A percentile compares a stretch with the other conserved stretches of the same genome.
Evolutionary conservation across 331 rosid genomes (phyloP).

Genomic region (Rhamnella rubrinervis): DNA sequence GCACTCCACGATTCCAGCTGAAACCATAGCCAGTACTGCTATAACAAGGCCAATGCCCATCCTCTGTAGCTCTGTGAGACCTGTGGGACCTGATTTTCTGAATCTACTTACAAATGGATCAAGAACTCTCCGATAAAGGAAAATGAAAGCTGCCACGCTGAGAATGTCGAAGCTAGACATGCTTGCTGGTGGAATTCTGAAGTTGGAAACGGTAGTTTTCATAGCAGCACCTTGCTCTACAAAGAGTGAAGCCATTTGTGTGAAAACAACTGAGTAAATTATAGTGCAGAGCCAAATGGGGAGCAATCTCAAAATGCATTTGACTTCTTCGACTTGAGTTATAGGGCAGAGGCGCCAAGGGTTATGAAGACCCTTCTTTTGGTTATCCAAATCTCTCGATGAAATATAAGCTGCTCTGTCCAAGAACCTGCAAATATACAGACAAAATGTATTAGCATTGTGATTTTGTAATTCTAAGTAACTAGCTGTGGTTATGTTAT

Average conservation of each 20-base stretch:
- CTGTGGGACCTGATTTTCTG: slow-evolving; percentile 58
- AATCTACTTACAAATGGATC: slow-evolving; percentile 76
- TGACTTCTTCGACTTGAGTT: slow-evolving; percentile 93
- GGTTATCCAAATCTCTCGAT: slow-evolving; percentile 64
- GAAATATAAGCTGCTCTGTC: slow-evolving; percentile 91
- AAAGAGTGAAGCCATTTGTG: slow-evolving; percentile 98
- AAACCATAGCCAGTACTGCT: slow-evolving; percentile 90
- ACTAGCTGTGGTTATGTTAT: not conserved
- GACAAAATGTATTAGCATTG: slow-evolving; percentile 3
- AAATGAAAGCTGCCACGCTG: slow-evolving; percentile 87
- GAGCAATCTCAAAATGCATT: slow-evolving; percentile 88
- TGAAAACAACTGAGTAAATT: slow-evolving; percentile 89
- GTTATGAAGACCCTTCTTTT: slow-evolving; percentile 36
- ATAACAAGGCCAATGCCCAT: slow-evolving; percentile 96
- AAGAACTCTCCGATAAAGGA: slow-evolving; percentile 76
- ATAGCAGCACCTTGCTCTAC: slow-evolving; percentile 99
- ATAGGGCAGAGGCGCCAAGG: slow-evolving; percentile 86
- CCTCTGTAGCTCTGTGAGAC: slow-evolving; percentile 91
- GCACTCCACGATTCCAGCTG: slow-evolving; percentile 91
- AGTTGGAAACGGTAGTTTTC: slow-evolving; percentile 69
- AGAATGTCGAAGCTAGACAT: slow-evolving; percentile 97
- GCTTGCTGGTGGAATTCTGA: slow-evolving; percentile 89
- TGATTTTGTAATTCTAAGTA: not conserved
- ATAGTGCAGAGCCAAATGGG: slow-evolving; percentile 99
- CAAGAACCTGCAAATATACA: slow-evolving; percentile 61